Conservation (phyloP, 208 protist genomes). For the Leishmania braziliensis region DNA sequence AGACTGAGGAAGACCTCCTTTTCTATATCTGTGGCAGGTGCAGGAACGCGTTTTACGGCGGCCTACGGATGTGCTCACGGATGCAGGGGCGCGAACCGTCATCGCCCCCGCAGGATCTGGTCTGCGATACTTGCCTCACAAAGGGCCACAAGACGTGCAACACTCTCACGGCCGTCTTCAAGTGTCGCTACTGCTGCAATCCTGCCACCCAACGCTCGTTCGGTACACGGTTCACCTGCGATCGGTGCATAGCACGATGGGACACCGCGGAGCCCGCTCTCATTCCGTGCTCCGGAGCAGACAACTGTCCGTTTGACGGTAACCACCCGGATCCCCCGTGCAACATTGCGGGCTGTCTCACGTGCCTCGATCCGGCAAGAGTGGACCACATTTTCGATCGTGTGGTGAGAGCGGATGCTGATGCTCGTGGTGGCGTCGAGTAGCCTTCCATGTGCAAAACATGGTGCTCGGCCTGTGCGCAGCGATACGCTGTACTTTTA, state of each 20-base stretch:
- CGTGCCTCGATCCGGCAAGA: conserved; percentile 28
- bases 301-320: conserved; percentile 58
- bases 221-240: conserved; percentile 82
- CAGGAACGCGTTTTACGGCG: conserved; percentile 71
- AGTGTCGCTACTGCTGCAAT: conserved; percentile 91
- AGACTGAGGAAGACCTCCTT: conserved; percentile 71
- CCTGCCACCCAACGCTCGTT: conserved; percentile 85
- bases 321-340: conserved; percentile 31
- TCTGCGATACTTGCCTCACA: conserved; percentile 74
- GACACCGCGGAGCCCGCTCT: conserved; percentile 54
- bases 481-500: not conserved
- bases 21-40: conserved; percentile 82
- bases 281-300: conserved; percentile 58
- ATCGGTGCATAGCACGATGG: conserved; percentile 72
- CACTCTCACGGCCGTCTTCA: conserved; percentile 51
- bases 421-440: not conserved
- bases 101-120: conserved; percentile 56
- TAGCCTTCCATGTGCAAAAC: not conserved
- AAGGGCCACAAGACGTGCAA: conserved; percentile 11
- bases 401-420: not conserved
- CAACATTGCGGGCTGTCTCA: conserved; percentile 57
- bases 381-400: conserved; percentile 22
- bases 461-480: not conserved
- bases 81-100: conserved; percentile 64
- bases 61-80: conserved; percentile 74